phyloP scores from a whole-genome alignment of 768 basidiomycete species.

The Peribolospora kevripleyi region DNA sequence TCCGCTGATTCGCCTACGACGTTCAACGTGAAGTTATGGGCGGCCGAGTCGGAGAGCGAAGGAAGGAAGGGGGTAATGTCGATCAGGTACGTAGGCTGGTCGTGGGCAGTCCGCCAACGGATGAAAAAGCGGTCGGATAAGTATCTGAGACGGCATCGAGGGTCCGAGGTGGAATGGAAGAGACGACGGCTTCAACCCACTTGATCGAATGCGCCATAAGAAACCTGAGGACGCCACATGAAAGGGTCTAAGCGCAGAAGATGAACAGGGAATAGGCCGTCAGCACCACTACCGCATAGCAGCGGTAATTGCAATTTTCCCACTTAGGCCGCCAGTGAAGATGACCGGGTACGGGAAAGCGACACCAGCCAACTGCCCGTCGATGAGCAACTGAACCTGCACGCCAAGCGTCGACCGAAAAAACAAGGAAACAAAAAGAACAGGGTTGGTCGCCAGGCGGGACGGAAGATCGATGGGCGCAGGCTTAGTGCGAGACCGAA shows the following conservation, averaged over 20 bases:
- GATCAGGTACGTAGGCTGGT: neutral
- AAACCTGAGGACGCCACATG: conserved; percentile 3
- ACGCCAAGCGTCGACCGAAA: no score
- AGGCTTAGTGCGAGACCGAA: no score
- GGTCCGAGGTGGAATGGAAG: no score
- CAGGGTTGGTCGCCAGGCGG: no score
- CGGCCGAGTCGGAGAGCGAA: neutral
- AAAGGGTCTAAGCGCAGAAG: neutral
- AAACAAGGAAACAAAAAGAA: no score
- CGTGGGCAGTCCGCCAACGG: neutral
- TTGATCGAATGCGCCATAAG: neutral
- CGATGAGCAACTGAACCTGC: neutral
- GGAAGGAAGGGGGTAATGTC: conserved; percentile 1
- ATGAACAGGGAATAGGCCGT: no score
- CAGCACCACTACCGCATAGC: no score
- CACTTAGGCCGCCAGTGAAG: conserved; percentile 2
- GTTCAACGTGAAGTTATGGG: neutral
- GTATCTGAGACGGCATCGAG: no score
- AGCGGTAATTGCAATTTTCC: no score
- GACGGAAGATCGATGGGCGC: no score
- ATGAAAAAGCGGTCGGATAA: no score
- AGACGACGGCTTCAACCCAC: no score
- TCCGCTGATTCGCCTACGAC: neutral
- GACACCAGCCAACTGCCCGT: conserved; percentile 1
- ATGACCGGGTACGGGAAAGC: conserved; percentile 3